Conservation (phyloP, 2,329 filamentous ascomycete genomes). For the Penicillium sp. region DNA sequence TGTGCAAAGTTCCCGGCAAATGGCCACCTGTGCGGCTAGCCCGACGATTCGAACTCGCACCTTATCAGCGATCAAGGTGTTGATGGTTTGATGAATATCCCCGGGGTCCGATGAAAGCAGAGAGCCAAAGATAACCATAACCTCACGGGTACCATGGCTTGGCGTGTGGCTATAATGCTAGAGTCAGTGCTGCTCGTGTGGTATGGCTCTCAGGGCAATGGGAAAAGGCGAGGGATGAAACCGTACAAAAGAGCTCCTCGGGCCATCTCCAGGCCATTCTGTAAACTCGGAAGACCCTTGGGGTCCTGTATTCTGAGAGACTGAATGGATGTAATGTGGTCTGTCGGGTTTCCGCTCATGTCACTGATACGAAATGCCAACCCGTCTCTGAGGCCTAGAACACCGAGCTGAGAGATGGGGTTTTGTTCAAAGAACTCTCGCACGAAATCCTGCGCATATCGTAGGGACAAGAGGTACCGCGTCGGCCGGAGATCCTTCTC, state of each 20-base stretch:
- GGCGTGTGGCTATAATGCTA: constrained; percentile 71
- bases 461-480: constrained; percentile 78
- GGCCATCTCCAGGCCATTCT: constrained; percentile 96
- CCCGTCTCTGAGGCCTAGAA: constrained; percentile 92
- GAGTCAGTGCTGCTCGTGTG: constrained; percentile 8
- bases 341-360: constrained; percentile 86
- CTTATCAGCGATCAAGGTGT: constrained; percentile 74
- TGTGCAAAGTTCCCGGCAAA: constrained; percentile 87
- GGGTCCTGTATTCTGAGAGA: constrained; percentile 69
- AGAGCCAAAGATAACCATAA: constrained; percentile 89
- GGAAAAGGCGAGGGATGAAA: neutral
- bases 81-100: constrained; percentile 91
- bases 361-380: constrained; percentile 84
- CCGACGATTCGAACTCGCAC: constrained; percentile 90
- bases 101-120: constrained; percentile 89
- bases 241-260: constrained; percentile 82
- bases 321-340: constrained; percentile 79
- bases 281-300: constrained; percentile 77
- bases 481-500: constrained; percentile 94
- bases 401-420: constrained; percentile 91
- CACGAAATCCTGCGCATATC: constrained; percentile 85
- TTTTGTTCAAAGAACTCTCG: constrained; percentile 98
- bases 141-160: constrained; percentile 88
- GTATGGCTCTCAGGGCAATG: neutral
- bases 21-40: constrained; percentile 86